These are phyloP conservation scores for Aspergillus cejpii DNA, from an alignment of 2,329 filamentous ascomycete genomes.

Conservation along the genomic window DNA sequence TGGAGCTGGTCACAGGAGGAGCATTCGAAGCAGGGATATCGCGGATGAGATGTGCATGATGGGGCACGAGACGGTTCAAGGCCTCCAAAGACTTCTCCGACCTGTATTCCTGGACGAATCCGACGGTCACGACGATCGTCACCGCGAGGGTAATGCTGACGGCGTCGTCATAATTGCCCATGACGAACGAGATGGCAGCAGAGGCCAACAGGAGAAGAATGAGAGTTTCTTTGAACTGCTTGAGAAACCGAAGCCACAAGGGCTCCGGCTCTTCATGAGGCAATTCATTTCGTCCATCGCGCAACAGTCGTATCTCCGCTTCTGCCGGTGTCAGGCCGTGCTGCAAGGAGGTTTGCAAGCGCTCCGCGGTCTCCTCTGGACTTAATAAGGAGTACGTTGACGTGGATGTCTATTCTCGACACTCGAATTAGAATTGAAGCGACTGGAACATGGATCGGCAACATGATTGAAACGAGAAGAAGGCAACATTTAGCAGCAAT, in stretches of 20 bases:
- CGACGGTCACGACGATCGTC: constrained; percentile 92
- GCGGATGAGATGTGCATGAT: constrained; percentile 91
- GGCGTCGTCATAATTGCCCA: constrained; percentile 92
- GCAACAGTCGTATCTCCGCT: constrained; percentile 69
- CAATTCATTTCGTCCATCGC: constrained; percentile 87
- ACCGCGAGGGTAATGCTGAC: constrained; percentile 93
- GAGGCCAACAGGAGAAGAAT: constrained; percentile 89
- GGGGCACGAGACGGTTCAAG: constrained; percentile 85
- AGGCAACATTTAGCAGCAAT: no score
- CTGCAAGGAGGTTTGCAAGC: constrained; percentile 72
- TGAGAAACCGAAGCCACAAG: constrained; percentile 87
- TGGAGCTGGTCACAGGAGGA: constrained; percentile 19
- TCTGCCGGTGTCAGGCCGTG: constrained; percentile 75
- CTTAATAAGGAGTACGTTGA: constrained; percentile 59
- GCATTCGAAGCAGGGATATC: constrained; percentile 32
- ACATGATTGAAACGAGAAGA: no score
- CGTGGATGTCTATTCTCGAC: constrained; percentile 35
- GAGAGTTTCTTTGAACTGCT: constrained; percentile 93
- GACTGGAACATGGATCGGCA: constrained; percentile 6
- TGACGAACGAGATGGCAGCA: constrained; percentile 76
- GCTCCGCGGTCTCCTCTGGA: constrained; percentile 69
- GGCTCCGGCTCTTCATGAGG: constrained; percentile 90
- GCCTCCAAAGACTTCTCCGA: constrained; percentile 97
- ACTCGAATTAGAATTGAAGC: constrained; percentile 13
- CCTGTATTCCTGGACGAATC: constrained; percentile 94